These are phyloP conservation scores for Colletotrichum phormii DNA, from an alignment of 2,329 filamentous ascomycete species.

Conservation along the genomic window DNA sequence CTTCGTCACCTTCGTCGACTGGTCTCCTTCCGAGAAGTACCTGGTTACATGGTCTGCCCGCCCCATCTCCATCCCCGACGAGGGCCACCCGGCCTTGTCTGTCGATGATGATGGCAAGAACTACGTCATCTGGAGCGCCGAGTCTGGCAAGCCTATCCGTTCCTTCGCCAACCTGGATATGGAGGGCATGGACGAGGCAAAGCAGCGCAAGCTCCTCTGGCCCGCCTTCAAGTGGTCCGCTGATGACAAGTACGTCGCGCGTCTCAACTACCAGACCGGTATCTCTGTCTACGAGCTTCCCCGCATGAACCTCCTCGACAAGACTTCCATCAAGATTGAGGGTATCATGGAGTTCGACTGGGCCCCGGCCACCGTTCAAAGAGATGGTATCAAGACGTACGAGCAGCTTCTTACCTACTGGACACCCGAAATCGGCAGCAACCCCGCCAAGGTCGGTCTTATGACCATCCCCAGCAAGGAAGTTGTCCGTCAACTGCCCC, in stretches of 20 bases:
- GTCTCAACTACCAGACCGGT: slow-evolving; percentile 86
- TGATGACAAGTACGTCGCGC: slow-evolving; percentile 96
- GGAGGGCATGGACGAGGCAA: slow-evolving; percentile 70
- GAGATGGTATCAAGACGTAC: slow-evolving; percentile 89
- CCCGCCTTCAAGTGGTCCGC: slow-evolving; percentile 99
- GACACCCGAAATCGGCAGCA: slow-evolving; percentile 98
- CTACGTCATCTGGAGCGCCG: slow-evolving; percentile 98
- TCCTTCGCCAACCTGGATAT: slow-evolving; percentile 94
- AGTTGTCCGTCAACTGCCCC: slow-evolving; percentile 91
- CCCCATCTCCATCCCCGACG: slow-evolving; percentile 91
- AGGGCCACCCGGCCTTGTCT: slow-evolving; percentile 83
- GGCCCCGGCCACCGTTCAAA: slow-evolving; percentile 85
- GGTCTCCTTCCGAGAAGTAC: slow-evolving; percentile 93
- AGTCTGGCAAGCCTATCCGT: slow-evolving; percentile 87
- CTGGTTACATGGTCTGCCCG: slow-evolving; percentile 96
- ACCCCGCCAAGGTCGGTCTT: slow-evolving; percentile 94
- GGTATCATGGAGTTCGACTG: slow-evolving; percentile 98
- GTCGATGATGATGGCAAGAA: slow-evolving; percentile 98
- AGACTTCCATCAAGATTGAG: slow-evolving; percentile 94
- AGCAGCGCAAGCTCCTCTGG: slow-evolving; percentile 91
- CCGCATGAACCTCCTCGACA: slow-evolving; percentile 89
- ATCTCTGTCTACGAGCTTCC: slow-evolving; percentile 94
- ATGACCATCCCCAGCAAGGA: slow-evolving; percentile 98
- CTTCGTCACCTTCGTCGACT: slow-evolving; percentile 94
- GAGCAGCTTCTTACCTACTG: slow-evolving; percentile 99